Evolutionary conservation across 768 basidiomycete species (phyloP).

Genomic region (Russula virescens): DNA sequence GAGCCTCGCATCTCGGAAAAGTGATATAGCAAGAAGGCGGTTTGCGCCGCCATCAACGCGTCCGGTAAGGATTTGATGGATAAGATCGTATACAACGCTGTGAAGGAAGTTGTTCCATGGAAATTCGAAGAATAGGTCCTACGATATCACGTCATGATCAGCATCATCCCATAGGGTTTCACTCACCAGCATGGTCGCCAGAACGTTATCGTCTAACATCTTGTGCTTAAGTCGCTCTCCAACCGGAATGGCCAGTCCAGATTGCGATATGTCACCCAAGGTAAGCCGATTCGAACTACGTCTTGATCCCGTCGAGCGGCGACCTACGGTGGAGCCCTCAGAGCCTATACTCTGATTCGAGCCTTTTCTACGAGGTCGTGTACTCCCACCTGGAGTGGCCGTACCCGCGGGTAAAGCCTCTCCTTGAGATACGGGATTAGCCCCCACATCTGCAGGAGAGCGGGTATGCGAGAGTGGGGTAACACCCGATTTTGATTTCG

Average conservation of each 20-base stretch:
- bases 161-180: neutral
- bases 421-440: neutral
- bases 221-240: conserved; percentile 79
- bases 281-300: conserved; percentile 47
- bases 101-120: conserved; percentile 99
- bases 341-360: conserved; percentile 23
- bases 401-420: neutral
- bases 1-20: conserved; percentile 82
- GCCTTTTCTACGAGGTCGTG: conserved; percentile 14
- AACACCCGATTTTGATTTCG: conserved; percentile 9
- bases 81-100: conserved; percentile 90
- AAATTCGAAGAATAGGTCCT: conserved; percentile 94
- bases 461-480: conserved; percentile 12
- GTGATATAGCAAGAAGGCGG: conserved; percentile 71
- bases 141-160: conserved; percentile 14
- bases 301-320: conserved; percentile 44
- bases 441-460: conserved; percentile 17
- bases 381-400: neutral
- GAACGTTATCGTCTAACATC: conserved; percentile 68
- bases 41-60: conserved; percentile 78
- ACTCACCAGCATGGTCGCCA: conserved; percentile 73
- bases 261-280: conserved; percentile 30
- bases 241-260: conserved; percentile 43
- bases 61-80: conserved; percentile 93
- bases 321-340: conserved; percentile 22